Base-by-base conservation (phyloP, 306 rosid genomes). In the Fragaria vesca region DNA sequence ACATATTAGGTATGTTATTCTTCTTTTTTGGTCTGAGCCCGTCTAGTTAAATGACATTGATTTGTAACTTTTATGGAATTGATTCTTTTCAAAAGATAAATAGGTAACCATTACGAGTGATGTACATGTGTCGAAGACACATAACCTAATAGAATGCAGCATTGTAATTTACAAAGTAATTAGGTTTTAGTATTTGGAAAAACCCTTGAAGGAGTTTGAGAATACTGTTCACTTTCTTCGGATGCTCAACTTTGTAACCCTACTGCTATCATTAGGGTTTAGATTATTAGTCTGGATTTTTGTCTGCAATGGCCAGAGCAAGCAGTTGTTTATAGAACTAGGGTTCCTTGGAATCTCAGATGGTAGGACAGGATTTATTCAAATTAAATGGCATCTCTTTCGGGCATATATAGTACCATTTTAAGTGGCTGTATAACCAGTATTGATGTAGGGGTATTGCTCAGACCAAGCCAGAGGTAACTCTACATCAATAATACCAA, bases 281-380 rank as follows among this genome's bases (percentile, higher is more conserved):
- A 42, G 48, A 66, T 24, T 43, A 40, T 30, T 11, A 1, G 7
- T 61, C 13, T 75, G 17, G 48, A 61, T 9, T 60, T 12, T 45
- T 75, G 78, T 61, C 46, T 28, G 34, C 11, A 18, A 61, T 17
- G 78, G 47, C 60, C 66, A 12, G 51, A 46, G n/a, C 77, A 57
- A 38, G 40, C 1, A 60, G 13, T 60, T 42, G 28, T 32, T 30
- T 13, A 13, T 63, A 28, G 21, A 38, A 28, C 24, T 10, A 16
- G 45, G 28, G 42, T 60, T 54, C 78, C 70, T 74, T 18, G 78
- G 60, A 75, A 75, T 43, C 55, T 75, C 78, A 75, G 58, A 74
- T 74, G 55, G 58, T 8, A 36, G 32, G 42, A 75, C 45, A 45
- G 8, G 50, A 40, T 0, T 65, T 13, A 61, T 60, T 74, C 58